Percentiles rank a stretch among this genome's conserved stretches.
Conservation (phyloP, 495 filamentous ascomycete genomes). For the Podospora didyma region DNA sequence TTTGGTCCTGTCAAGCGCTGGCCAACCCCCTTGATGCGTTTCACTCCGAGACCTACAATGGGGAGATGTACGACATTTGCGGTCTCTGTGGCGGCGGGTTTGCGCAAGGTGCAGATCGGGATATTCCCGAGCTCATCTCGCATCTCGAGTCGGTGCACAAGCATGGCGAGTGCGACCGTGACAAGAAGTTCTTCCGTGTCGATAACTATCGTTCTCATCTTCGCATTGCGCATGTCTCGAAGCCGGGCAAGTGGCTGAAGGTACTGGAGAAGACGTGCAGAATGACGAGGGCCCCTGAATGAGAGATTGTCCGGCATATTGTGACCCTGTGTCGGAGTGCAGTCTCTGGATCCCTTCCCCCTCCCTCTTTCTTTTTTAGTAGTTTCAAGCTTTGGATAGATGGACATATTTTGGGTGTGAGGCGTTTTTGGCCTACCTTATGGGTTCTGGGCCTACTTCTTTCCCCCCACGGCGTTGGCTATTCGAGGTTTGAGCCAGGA, state of each 20-base stretch:
- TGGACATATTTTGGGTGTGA: too few relatives aligned
- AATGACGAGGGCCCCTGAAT: neutral
- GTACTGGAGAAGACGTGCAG: constrained; percentile 21
- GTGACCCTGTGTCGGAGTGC: too few relatives aligned
- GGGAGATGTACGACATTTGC: constrained; percentile 59
- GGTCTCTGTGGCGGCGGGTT: constrained; percentile 86
- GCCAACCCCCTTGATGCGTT: constrained; percentile 52
- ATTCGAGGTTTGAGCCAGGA: too few relatives aligned
- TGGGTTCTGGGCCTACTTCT: too few relatives aligned
- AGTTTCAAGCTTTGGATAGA: too few relatives aligned
- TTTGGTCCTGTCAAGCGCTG: constrained; percentile 77
- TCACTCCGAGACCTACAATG: constrained; percentile 51
- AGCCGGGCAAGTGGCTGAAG: constrained; percentile 26
- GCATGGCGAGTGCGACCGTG: constrained; percentile 78
- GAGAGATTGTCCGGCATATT: too few relatives aligned
- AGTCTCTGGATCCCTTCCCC: too few relatives aligned
- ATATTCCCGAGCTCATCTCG: constrained; percentile 38
- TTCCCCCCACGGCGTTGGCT: too few relatives aligned
- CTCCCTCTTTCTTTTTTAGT: too few relatives aligned
- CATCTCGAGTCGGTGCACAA: constrained; percentile 74
- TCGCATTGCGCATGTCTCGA: constrained; percentile 66
- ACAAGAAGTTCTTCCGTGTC: constrained; percentile 83
- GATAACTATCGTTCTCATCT: constrained; percentile 90
- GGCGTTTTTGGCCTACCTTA: too few relatives aligned
- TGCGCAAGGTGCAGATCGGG: constrained; percentile 57